Evolutionary conservation across 495 filamentous ascomycete species (phyloP), one percentile per base, ranked within the genome.

Genomic region (Neurospora terricola): DNA sequence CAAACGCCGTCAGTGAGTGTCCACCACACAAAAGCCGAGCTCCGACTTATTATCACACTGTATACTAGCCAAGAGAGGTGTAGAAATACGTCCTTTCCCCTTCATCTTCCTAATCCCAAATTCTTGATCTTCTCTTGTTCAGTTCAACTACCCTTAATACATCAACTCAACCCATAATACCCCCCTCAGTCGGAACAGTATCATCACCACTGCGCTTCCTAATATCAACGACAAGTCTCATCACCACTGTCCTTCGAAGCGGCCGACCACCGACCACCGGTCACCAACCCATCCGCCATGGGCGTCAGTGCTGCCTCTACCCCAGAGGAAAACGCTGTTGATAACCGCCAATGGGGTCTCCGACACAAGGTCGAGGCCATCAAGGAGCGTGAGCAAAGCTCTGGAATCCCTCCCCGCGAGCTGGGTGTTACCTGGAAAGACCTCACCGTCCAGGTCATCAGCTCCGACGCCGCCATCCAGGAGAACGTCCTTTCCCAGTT

Each of bases 381-480:
- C 68, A 76, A 83, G 11, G 78, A 84, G 16, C 85, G 85, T 2
- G 84, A 84, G n/a, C 73, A 83, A 39, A 81, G 79, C 16, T 85
- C 84, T 2, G 82, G 84, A 0, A 80, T 86, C 73, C 86, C 85
- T 73, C 83, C 84, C 3, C 81, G 87, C 40, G 84, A 87, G 75
- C 80, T 87, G 5, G 89, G 89, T 37, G 84, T 90, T 39, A 84
- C 87, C 16, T 91, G 88, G 87, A 88, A 82, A 72, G 83, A 87
- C 70, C 77, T 91, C 14, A 91, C 87, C 0, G 90, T 93, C 36
- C 89, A 89, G 75, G 77, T 74, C 69, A 75, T 83, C 42, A 73
- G 77, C 21, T 73, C 81, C 23, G 76, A 85, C 69, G 77, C 82
- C 39, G 82, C 83, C 18, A 76, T 83, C 54, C 83, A 85, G 73